Evolutionary conservation across 2,329 filamentous ascomycete species (phyloP), one percentile per base, ranked within the genome.

Genomic region (Exophiala xenobiotica): DNA sequence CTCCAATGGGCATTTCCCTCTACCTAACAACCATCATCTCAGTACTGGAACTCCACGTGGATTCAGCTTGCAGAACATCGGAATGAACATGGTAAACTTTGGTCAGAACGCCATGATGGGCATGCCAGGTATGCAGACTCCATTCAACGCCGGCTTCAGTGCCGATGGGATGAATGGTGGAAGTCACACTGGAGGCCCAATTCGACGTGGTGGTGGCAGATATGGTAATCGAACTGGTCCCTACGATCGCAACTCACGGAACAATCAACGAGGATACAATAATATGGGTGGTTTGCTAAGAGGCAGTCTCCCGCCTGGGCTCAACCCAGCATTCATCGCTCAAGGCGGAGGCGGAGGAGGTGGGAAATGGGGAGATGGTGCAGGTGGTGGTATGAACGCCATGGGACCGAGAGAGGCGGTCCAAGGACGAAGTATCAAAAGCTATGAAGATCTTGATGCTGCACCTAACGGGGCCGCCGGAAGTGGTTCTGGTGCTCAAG

Each of bases 371-470:
- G 86, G 86, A 35, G 87, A 90, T 58, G 86, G 86, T 20, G 77
- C 77, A 2, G 87, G 88, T 42, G 86, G 87, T 31, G 86, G 81
- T 19, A 83, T 86, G 47, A 74, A 74, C 26, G 84, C 87, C 2
- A 86, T 91, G 54, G 91, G 90, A 0, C 92, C 93, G 16, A 82
- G 88, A 16, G 91, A 97, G 70, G 92, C 93, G 8, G 90, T 95
- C 1, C 89, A 95, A 61, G 93, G 93, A 4, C 83, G 93, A 51
- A 96, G 88, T 55, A 74, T 99, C 59, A 96, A 95, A 79, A 96
- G 90, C 69, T 99, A 99, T 67, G 95, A 99, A 70, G 93, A 99
- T 67, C 76, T 99, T 19, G 93, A 99, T 73, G 92, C 95, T 26
- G 54, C 54, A 27, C 61, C 61, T 2, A 54, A 52, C 35, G 49